A percentile compares a stretch with the other conserved stretches of the same genome.
These are phyloP conservation scores for Lagenidium sp. DNA, from an alignment of 352 stramenopile species.

Conservation along the genomic window DNA sequence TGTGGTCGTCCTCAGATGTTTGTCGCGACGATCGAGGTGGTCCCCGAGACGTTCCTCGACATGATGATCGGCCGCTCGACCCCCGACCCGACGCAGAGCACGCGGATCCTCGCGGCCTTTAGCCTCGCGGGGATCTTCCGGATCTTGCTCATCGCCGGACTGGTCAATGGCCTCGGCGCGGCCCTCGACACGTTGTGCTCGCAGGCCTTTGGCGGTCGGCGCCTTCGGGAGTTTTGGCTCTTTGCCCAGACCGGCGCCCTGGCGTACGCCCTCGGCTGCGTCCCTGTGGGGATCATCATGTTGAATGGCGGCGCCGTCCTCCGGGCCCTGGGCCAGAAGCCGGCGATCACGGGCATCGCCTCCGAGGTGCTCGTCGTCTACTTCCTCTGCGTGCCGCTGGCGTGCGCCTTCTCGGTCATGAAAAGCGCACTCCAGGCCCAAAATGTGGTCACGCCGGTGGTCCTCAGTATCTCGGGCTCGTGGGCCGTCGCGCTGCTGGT, in stretches of 20 bases:
- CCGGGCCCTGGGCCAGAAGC: slow-evolving; percentile 19
- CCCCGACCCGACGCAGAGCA: not conserved
- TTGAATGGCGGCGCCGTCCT: slow-evolving; percentile 18
- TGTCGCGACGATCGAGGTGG: slow-evolving; percentile 1
- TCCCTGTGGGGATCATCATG: slow-evolving; percentile 6
- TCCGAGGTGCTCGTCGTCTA: slow-evolving; percentile 16
- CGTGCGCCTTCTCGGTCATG: slow-evolving; percentile 18
- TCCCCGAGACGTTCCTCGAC: not conserved
- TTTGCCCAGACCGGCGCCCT: slow-evolving; percentile 30
- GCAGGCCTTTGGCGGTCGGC: slow-evolving; percentile 29
- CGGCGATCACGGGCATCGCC: slow-evolving; percentile 15
- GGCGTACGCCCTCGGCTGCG: slow-evolving; percentile 10
- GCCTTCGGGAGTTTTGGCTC: slow-evolving; percentile 26
- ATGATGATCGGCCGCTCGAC: not conserved
- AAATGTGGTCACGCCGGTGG: slow-evolving; percentile 25
- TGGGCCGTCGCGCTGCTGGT: slow-evolving; percentile 10
- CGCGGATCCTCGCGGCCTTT: slow-evolving; percentile 3
- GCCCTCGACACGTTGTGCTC: slow-evolving; percentile 31
- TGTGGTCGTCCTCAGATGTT: slow-evolving; percentile 30
- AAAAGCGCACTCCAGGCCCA: slow-evolving; percentile 37
- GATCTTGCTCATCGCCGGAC: slow-evolving; percentile 7
- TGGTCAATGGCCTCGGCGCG: slow-evolving; percentile 19
- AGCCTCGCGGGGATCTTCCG: slow-evolving; percentile 14
- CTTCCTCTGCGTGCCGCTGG: slow-evolving; percentile 14
- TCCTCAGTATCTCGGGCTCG: slow-evolving; percentile 13